Base-by-base conservation (phyloP, 805 yeast genomes). In the Saturnispora gosingensis region DNA sequence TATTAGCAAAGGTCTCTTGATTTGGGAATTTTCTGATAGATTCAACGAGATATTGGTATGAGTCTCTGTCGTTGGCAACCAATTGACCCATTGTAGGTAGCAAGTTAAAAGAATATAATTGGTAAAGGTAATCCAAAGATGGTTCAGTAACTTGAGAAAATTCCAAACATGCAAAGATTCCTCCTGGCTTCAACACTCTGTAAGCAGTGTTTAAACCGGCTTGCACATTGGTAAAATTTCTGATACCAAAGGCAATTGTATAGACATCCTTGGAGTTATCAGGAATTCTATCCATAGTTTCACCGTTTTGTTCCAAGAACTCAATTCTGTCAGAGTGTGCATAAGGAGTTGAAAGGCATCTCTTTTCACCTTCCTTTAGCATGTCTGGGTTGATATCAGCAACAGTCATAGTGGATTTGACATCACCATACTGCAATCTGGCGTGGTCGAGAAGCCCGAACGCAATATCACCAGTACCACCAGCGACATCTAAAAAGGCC, bases 381-480 rank as follows among this genome's bases (percentile, higher is more conserved):
- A 93, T 93, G 66, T 93, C 97, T 4, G 96, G 82, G 66, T 93
- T 93, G 69, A 93, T 93, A 68, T 93, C 99, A 4, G 88, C 95
- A 46, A 93, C 80, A 8, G 90, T 88, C 93, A 93, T 93, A 25
- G 82, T 80, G 34, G 88, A 80, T 55, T 74, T 72, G 38, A 68
- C 75, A 69, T 93, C 99, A 52, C 85, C 83, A 64, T 81, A 88
- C 56, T 81, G 79, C 39, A 73, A 69, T 56, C 83, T 82, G 9
- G 98, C 98, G 68, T 93, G 96, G 61, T 89, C 96, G 55, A 93
- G 73, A 56, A 93, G 76, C 2, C 99, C 95, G 69, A 88, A 88
- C 1, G 99, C 99, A 68, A 93, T 91, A 64, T 93, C 99, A 45
- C 99, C 99, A 10, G 98, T 88, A 24, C 99, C 99, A 54, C 99